Percentiles rank a stretch among this genome's conserved stretches.
Evolutionary conservation across 345 rosid species (phyloP).

Genomic region (Lumnitzera racemosa): DNA sequence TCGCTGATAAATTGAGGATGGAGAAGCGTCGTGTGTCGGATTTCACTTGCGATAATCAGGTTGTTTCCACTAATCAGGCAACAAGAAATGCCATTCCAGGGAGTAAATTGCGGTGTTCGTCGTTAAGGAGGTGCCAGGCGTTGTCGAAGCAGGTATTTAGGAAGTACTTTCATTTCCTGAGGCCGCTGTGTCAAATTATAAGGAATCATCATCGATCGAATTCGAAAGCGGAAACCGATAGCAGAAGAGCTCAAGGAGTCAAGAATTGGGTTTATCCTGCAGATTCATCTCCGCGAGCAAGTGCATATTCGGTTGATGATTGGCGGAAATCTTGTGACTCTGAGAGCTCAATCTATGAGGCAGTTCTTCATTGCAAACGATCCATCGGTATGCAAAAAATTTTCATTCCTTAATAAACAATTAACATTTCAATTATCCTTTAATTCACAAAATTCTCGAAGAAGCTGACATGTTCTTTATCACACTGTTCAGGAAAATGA

Average conservation of each 20-base stretch:
- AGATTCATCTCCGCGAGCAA: conserved; percentile 61
- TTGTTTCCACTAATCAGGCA: conserved; percentile 17
- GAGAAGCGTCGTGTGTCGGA: conserved; percentile 23
- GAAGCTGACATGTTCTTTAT: background rate
- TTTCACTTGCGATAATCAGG: conserved; percentile 12
- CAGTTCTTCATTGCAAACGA: conserved; percentile 22
- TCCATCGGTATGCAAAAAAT: conserved; percentile 10
- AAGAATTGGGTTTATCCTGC: conserved; percentile 46
- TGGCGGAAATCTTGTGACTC: conserved; percentile 32
- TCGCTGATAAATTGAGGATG: conserved; percentile 34
- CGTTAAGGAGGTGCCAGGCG: conserved; percentile 44
- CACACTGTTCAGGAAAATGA: background rate
- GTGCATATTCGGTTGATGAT: conserved; percentile 51
- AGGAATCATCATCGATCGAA: conserved; percentile 38
- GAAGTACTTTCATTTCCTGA: conserved; percentile 66
- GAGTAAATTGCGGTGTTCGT: conserved; percentile 22
- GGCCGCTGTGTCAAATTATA: conserved; percentile 55
- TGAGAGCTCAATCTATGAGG: conserved; percentile 19
- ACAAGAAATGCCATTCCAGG: conserved; percentile 18
- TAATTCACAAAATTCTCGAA: background rate
- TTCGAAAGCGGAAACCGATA: conserved; percentile 25
- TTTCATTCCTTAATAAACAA: no score
- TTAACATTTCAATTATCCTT: background rate
- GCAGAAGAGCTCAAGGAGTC: conserved; percentile 17
- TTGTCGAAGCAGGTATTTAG: conserved; percentile 43